A percentile compares a stretch with the other conserved stretches of the same genome.
phyloP scores from a whole-genome alignment of 371 early-diverging fungal species.

The Rhizomucor miehei region DNA sequence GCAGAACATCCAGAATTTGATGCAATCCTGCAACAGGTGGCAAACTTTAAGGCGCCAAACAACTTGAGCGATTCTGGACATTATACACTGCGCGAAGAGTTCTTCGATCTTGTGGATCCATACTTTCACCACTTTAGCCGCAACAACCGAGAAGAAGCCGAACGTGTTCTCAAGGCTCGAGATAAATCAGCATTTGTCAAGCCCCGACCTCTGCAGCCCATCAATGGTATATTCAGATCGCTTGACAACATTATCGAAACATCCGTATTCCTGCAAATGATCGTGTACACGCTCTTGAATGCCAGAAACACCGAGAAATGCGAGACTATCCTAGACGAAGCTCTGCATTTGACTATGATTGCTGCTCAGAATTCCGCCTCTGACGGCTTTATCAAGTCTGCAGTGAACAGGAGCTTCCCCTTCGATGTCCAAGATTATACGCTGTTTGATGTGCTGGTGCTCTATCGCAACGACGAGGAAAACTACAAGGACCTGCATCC shows the following conservation, averaged over 20 bases:
- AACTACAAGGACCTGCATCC: slow-evolving; percentile 26
- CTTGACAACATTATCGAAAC: slow-evolving; percentile 67
- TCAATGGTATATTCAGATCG: slow-evolving; percentile 63
- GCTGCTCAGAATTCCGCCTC: slow-evolving; percentile 45
- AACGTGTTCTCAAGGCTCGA: slow-evolving; percentile 67
- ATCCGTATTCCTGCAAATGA: slow-evolving; percentile 65
- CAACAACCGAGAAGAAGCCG: slow-evolving; percentile 88
- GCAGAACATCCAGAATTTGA: slow-evolving; percentile 76
- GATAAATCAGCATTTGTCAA: slow-evolving; percentile 50
- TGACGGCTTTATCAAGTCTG: background rate
- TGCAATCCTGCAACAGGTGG: slow-evolving; percentile 69
- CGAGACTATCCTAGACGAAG: slow-evolving; percentile 73
- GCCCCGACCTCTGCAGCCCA: slow-evolving; percentile 57
- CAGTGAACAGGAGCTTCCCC: background rate
- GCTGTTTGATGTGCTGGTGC: slow-evolving; percentile 32
- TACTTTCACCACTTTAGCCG: slow-evolving; percentile 92
- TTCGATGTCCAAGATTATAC: slow-evolving; percentile 15
- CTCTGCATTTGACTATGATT: slow-evolving; percentile 67
- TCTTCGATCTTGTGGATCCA: slow-evolving; percentile 79
- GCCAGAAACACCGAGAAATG: slow-evolving; percentile 62
- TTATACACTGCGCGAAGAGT: slow-evolving; percentile 84
- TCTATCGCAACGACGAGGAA: slow-evolving; percentile 27
- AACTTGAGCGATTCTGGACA: slow-evolving; percentile 77
- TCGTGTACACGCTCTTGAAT: slow-evolving; percentile 77
- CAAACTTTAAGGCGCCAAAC: slow-evolving; percentile 77